Evolutionary conservation across 139 green algal genomes (phyloP).

Genomic region (Chlamydomonas sp.): DNA sequence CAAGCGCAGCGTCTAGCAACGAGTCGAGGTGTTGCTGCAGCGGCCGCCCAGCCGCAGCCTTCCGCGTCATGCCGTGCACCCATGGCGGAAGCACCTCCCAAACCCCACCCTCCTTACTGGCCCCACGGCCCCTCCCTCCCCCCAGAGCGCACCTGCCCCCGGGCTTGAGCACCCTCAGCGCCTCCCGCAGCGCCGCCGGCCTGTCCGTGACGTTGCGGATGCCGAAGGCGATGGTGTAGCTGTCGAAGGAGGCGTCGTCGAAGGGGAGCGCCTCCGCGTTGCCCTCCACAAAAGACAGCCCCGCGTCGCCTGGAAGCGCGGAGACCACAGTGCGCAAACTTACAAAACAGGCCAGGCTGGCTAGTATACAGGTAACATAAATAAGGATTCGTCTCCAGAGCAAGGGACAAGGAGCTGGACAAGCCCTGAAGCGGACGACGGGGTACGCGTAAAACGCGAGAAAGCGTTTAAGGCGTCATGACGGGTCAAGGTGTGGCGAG

Average conservation of each 20-base stretch:
- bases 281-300: slow-evolving; percentile 84
- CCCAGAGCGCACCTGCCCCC: slow-evolving; percentile 68
- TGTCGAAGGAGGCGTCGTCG: slow-evolving; percentile 79
- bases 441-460: no score
- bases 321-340: not conserved
- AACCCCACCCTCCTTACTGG: not conserved
- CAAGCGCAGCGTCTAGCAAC: no score
- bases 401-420: no score
- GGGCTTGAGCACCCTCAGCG: slow-evolving; percentile 81
- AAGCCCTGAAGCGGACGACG: no score
- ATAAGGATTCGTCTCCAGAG: no score
- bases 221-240: slow-evolving; percentile 98
- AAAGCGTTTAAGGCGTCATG: no score
- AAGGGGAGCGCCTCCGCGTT: slow-evolving; percentile 92
- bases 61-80: not conserved
- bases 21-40: not conserved
- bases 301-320: slow-evolving; percentile 25
- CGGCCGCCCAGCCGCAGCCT: not conserved
- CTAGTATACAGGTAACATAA: no score
- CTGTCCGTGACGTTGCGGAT: slow-evolving; percentile 96
- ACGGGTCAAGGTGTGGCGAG: no score
- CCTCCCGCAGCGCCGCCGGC: slow-evolving; percentile 84
- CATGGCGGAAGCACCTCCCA: not conserved
- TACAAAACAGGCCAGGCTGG: not conserved
- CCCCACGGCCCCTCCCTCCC: slow-evolving; percentile 21